Conservation (phyloP, 495 filamentous ascomycete species). For the Talaromyces trachyspermus region DNA sequence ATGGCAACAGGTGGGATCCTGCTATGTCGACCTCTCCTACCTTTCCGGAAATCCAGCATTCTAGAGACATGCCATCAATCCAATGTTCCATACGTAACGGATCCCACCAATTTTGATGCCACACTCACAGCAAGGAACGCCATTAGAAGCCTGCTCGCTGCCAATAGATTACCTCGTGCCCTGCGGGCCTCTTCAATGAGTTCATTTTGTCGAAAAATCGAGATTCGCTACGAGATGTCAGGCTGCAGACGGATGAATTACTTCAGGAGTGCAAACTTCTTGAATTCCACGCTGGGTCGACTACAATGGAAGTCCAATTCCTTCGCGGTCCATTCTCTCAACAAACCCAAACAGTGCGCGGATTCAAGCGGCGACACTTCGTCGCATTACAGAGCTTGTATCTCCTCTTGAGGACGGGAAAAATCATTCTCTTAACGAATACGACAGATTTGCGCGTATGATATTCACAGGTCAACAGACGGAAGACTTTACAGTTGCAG, state of each 20-base stretch:
- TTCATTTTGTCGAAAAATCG: conserved; percentile 36
- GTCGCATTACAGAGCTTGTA: conserved; percentile 36
- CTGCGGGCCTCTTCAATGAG: conserved; percentile 60
- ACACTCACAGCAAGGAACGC: conserved; percentile 76
- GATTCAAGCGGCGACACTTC: conserved; percentile 29
- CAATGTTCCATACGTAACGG: conserved; percentile 67
- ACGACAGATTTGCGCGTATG: conserved; percentile 17
- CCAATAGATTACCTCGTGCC: conserved; percentile 57
- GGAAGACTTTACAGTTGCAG: conserved; percentile 44
- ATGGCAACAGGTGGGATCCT: conserved; percentile 63
- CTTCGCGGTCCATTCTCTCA: conserved; percentile 4
- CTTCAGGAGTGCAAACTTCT: conserved; percentile 30
- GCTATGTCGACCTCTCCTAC: conserved; percentile 68
- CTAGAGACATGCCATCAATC: conserved; percentile 63
- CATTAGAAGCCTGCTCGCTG: conserved; percentile 56
- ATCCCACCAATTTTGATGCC: conserved; percentile 74
- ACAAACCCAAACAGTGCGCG: conserved; percentile 8
- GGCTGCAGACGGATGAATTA: conserved; percentile 27
- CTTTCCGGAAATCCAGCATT: conserved; percentile 63
- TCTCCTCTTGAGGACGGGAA: conserved; percentile 31
- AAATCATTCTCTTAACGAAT: conserved; percentile 15
- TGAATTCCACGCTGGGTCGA: conserved; percentile 29
- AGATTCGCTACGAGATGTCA: conserved; percentile 18
- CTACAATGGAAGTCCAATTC: conserved; percentile 34
- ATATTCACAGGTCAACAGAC: conserved; percentile 26